Conservation (phyloP, 352 stramenopile genomes). For the Pythium sukuiense region DNA sequence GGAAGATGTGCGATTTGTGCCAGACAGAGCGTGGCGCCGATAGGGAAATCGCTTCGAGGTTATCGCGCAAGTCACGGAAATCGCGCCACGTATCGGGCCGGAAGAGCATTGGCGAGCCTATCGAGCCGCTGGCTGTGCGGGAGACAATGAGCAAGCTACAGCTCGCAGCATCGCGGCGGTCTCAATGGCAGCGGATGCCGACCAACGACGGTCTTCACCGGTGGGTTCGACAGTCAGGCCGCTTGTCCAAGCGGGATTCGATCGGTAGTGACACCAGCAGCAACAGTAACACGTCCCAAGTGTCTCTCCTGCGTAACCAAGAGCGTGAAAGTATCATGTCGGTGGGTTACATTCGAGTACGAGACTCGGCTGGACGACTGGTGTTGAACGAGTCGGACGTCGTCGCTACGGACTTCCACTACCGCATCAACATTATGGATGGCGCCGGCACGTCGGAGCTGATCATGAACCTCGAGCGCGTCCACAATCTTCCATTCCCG, state of each 20-base stretch:
- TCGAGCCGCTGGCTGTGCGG: conserved; percentile 13
- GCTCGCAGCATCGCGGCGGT: conserved; percentile 62
- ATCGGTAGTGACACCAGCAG: conserved; percentile 52
- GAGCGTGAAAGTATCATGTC: conserved; percentile 67
- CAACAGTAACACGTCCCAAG: conserved; percentile 44
- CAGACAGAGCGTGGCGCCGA: conserved; percentile 67
- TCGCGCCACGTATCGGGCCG: conserved; percentile 6
- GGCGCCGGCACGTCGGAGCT: conserved; percentile 65
- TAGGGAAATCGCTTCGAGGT: conserved; percentile 38
- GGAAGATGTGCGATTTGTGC: conserved; percentile 84
- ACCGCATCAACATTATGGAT: conserved; percentile 81
- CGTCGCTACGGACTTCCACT: conserved; percentile 78
- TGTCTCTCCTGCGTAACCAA: conserved; percentile 24
- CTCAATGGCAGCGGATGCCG: conserved; percentile 80
- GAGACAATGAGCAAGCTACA: conserved; percentile 72
- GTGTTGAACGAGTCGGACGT: conserved; percentile 83
- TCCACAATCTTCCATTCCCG: conserved; percentile 76
- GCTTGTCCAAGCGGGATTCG: conserved; percentile 41
- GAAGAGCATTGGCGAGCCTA: conserved; percentile 42
- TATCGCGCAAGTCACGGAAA: conserved; percentile 23
- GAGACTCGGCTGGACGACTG: conserved; percentile 63
- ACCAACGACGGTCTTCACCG: conserved; percentile 69
- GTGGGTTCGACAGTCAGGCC: conserved; percentile 54
- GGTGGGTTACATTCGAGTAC: conserved; percentile 75
- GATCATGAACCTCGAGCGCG: conserved; percentile 82